Conservation (phyloP, 768 basidiomycete genomes). For the Vararia minispora region DNA sequence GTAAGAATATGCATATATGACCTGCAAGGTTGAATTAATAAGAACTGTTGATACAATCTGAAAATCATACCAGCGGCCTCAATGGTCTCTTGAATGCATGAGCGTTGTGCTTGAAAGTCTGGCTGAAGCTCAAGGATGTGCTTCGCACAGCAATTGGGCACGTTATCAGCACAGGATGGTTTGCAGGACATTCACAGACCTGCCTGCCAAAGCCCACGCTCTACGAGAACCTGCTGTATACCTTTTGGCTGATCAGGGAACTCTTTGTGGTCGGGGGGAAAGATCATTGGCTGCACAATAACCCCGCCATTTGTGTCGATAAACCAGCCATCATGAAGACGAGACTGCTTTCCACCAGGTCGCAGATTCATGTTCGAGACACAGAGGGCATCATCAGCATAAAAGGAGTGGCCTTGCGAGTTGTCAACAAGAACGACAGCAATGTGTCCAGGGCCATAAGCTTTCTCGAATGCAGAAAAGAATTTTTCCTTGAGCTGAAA, state of each 20-base stretch:
- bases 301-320: slow-evolving; percentile 14
- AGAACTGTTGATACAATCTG: too few species aligned
- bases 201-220: slow-evolving; percentile 17
- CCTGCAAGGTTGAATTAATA: too few species aligned
- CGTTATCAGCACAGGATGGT: background rate
- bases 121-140: slow-evolving; percentile 18
- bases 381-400: slow-evolving; percentile 25
- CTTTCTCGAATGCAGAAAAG: slow-evolving; percentile 13
- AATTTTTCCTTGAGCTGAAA: slow-evolving; percentile 15
- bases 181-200: slow-evolving; percentile 12
- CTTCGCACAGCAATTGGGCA: slow-evolving; percentile 20
- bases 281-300: slow-evolving; percentile 25
- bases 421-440: slow-evolving; percentile 30
- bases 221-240: slow-evolving; percentile 20
- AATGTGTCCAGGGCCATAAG: slow-evolving; percentile 18
- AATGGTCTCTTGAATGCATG: slow-evolving; percentile 18
- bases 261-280: slow-evolving; percentile 22
- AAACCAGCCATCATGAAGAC: slow-evolving; percentile 23
- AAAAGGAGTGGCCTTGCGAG: slow-evolving; percentile 31
- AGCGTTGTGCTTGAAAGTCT: slow-evolving; percentile 19
- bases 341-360: slow-evolving; percentile 29
- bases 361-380: slow-evolving; percentile 24
- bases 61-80: slow-evolving; percentile 15
- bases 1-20: slow-evolving; percentile 20
- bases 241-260: slow-evolving; percentile 22